Evolutionary conservation across 148 eudicot species (phyloP), one percentile per base, ranked within the genome.

Genomic region (Bassia scoparia): DNA sequence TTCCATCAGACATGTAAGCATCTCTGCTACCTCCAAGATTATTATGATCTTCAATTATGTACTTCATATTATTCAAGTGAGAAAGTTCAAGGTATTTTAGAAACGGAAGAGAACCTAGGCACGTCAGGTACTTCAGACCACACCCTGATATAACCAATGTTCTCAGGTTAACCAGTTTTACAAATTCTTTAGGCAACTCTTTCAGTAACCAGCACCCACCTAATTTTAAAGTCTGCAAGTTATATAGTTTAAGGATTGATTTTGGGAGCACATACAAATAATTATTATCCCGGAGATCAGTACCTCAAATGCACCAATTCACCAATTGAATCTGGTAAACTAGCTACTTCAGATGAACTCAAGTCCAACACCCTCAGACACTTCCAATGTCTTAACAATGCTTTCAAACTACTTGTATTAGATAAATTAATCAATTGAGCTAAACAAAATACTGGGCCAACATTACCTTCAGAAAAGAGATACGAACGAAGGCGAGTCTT

Each of bases 111-210:
- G 44, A 6, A 6, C 44, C 44, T 6, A 41, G 44, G 9, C 8
- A 41, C 11, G 44, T 2, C 44, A 41, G 0, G 44, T 41, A 41
- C 44, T 41, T 41, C 0, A 41, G 7, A 9, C 44, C 44, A 41
- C 44, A 41, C 44, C 0, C 3, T 6, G 7, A 9, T 41, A 41
- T 41, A 2, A 41, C 3, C 44, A 41, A 41, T 41, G 44, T 6
- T 41, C 5, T 41, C 44, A 41, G 44, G 44, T 41, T 41, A 41
- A 41, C 44, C 44, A 41, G 11, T 41, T 41, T 41, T 41, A 41
- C 11, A 7, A 60, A 60, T 29, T 29, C 64, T 60, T 29, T 60
- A 14, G 64, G 64, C 33, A 60, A 60, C 64, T 60, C 64, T 60
- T 60, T 31, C 64, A 60, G 30, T 15, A 16, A 14, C 7, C 4